Conservation (phyloP, 768 basidiomycete species). For the Boletus subcaerulescens region DNA sequence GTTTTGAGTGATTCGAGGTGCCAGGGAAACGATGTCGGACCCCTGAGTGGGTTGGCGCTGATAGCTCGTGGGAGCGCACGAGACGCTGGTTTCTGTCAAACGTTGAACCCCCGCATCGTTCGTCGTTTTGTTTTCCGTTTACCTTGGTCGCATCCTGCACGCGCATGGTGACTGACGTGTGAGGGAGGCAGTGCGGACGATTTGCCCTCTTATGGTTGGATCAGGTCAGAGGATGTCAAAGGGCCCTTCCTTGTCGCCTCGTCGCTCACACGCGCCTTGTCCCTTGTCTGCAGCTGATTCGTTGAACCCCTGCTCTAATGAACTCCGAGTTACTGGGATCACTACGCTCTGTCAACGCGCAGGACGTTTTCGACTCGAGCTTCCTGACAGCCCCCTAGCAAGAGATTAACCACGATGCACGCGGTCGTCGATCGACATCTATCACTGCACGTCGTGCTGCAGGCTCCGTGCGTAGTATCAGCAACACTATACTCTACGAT, state of each 20-base stretch:
- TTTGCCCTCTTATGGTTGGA: conserved; percentile 9
- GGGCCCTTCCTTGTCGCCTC: conserved; percentile 14
- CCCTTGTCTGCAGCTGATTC: conserved; percentile 9
- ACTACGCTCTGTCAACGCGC: conserved; percentile 4
- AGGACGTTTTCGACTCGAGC: background rate
- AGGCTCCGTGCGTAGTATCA: conserved; percentile 3
- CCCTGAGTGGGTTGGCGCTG: conserved; percentile 29
- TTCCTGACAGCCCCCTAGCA: conserved; percentile 2
- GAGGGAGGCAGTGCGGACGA: conserved; percentile 5
- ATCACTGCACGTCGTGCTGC: conserved; percentile 10
- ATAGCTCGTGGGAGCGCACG: conserved; percentile 28
- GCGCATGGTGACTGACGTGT: conserved; percentile 7
- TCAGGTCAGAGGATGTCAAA: conserved; percentile 1
- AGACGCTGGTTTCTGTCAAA: background rate
- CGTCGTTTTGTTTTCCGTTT: background rate
- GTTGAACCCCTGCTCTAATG: conserved; percentile 6
- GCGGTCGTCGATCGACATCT: conserved; percentile 13
- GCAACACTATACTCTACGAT: background rate
- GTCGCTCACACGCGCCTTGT: conserved; percentile 26
- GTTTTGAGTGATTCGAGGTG: conserved; percentile 27
- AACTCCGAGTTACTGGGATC: conserved; percentile 16
- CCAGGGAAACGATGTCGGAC: conserved; percentile 23
- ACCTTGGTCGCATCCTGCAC: conserved; percentile 1
- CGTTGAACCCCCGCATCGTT: conserved; percentile 2
- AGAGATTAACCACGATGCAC: conserved; percentile 29